Percentiles rank a stretch among this genome's conserved stretches.
These are phyloP conservation scores for Phytophthora vignae DNA, from an alignment of 352 stramenopile species.

Conservation along the genomic window DNA sequence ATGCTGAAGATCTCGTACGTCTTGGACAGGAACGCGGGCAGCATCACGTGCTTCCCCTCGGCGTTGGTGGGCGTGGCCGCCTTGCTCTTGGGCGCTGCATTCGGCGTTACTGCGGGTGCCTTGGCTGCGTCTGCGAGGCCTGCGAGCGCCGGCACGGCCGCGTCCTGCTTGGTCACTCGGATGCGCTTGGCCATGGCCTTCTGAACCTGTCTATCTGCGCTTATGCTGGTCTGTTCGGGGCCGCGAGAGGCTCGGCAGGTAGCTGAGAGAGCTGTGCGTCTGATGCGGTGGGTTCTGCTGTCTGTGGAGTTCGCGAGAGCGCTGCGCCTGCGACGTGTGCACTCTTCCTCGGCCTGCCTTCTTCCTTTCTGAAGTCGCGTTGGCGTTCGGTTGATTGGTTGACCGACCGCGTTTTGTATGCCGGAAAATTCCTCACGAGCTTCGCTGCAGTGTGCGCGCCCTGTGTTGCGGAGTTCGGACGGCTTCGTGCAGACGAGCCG, in stretches of 20 bases:
- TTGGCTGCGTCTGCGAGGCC: slow-evolving; percentile 11
- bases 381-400: slow-evolving; percentile 44
- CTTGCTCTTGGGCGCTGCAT: slow-evolving; percentile 21
- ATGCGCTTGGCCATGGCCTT: slow-evolving; percentile 73
- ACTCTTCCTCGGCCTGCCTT: slow-evolving; percentile 27
- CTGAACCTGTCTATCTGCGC: slow-evolving; percentile 17
- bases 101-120: not conserved
- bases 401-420: slow-evolving; percentile 40
- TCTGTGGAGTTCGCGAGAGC: slow-evolving; percentile 5
- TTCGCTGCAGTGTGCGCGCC: slow-evolving; percentile 4
- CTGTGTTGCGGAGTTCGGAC: slow-evolving; percentile 29
- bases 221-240: slow-evolving; percentile 14
- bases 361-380: slow-evolving; percentile 35
- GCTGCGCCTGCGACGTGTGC: slow-evolving; percentile 23
- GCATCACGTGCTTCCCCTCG: slow-evolving; percentile 84
- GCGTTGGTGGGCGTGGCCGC: slow-evolving; percentile 10
- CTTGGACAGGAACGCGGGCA: slow-evolving; percentile 93
- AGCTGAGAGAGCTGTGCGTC: slow-evolving; percentile 13
- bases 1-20: slow-evolving; percentile 95
- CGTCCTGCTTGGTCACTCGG: slow-evolving; percentile 47
- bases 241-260: not conserved
- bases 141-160: slow-evolving; percentile 4
- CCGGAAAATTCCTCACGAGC: slow-evolving; percentile 21
- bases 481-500: slow-evolving; percentile 18
- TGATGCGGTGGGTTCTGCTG: slow-evolving; percentile 6